Base-by-base conservation (phyloP, 2,329 filamentous ascomycete species). In the Chalaropsis ovoidea region DNA sequence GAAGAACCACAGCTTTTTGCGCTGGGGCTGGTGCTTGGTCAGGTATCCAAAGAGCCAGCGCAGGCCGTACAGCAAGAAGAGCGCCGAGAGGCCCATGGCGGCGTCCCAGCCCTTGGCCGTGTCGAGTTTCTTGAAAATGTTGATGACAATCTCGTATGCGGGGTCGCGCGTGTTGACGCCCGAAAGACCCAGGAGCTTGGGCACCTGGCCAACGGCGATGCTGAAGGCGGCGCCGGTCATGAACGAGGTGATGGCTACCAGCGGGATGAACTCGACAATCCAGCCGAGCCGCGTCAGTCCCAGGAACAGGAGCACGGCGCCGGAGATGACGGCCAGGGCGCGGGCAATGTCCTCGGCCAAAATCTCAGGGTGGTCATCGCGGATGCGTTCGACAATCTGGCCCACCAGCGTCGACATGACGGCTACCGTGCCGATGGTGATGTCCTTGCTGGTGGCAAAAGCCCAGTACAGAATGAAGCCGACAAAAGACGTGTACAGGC, bases 401-500 rank as follows among this genome's bases (percentile, higher is more conserved):
- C 80, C 80, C 1, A 80, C 80, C 27, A 81, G 75, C 60, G 78
- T 78, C 22, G 79, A 81, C 78, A 81, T 80, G 70, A 81, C 78
- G 24, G 79, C 78, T 19, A 80, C 79, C 13, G 79, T 88, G 17
- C 93, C 93, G 66, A 97, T 97, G 10, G 93, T 96, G 72, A 99
- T 97, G 75, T 99, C 93, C 74, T 97, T 99, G 15, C 92, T 96
- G 0, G 94, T 99, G 41, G 92, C 94, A 72, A 97, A 97, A 73
- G 96, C 88, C 93, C 93, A 97, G 76, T 99, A 99, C 68, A 96
- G 81, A 69, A 96, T 75, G 17, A 95, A 92, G 61, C 93, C 94
- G 82, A 96, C 94, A 73, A 99, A 97, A 0, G 93, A 96, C 0
- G 93, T 94, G 68, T 77, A 78, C n/a, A 82, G 71, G 13, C 80